phyloP scores from a whole-genome alignment of 768 basidiomycete species.

The Cubamyces sp. region DNA sequence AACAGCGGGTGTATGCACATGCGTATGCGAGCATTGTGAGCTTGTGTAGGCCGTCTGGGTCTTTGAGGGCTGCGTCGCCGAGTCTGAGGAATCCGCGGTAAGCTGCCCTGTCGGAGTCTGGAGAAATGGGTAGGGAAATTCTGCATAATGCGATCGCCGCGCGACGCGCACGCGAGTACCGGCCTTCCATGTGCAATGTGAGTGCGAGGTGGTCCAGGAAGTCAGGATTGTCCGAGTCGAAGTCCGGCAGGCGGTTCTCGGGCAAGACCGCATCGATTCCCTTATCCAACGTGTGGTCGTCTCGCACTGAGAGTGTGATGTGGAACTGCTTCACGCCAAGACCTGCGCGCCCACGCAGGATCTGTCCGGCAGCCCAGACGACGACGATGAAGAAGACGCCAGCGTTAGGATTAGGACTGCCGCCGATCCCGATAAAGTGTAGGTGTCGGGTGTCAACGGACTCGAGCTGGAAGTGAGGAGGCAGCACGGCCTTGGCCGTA shows the following conservation, averaged over 20 bases:
- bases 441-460: constrained; percentile 21
- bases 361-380: constrained; percentile 59
- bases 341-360: constrained; percentile 50
- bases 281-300: constrained; percentile 51
- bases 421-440: constrained; percentile 27
- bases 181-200: constrained; percentile 45
- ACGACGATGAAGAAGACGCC: constrained; percentile 49
- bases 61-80: constrained; percentile 46
- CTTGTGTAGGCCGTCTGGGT: constrained; percentile 39
- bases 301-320: constrained; percentile 48
- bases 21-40: constrained; percentile 60
- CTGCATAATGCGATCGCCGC: constrained; percentile 41
- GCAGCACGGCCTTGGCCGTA: constrained; percentile 22
- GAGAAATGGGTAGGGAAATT: constrained; percentile 15
- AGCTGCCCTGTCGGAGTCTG: constrained; percentile 35
- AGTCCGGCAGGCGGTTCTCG: constrained; percentile 36
- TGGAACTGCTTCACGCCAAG: constrained; percentile 59
- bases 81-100: constrained; percentile 52
- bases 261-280: constrained; percentile 50
- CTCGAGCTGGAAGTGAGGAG: constrained; percentile 1
- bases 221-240: constrained; percentile 31
- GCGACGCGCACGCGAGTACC: constrained; percentile 40
- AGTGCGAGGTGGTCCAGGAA: constrained; percentile 52
- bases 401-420: constrained; percentile 4
- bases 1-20: constrained; percentile 45